Base-by-base conservation (phyloP, 164 flowering plant genomes). In the Stephania yunnanensis region DNA sequence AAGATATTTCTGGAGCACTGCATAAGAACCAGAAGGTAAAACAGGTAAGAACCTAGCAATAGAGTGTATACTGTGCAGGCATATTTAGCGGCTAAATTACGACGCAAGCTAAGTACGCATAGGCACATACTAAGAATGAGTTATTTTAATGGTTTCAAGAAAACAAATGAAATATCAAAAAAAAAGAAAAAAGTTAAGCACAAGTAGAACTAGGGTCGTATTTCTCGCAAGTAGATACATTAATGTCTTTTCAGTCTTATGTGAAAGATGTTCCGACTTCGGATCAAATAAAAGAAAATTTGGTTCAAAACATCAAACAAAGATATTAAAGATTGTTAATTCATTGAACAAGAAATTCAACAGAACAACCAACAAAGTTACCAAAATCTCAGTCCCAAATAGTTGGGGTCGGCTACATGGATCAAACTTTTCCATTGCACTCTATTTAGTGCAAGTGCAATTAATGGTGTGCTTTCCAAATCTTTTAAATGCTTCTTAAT, bases 1-100 rank as follows among this genome's bases (percentile, higher is more conserved):
- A 87, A 46, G 99, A 89, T 73, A 95, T 82, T 69, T 85, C 95
- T 55, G 99, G 99, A 75, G 93, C 94, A 84, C 99, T 95, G 85
- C 20, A 83, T 46, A 71, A 70, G 11, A 52, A 74, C 46, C 19
- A 79, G 13, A 44, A 71, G 10, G 69, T 66, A 25, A 77, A 13
- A 76, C 25, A 64, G 72, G 58, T 17, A 76, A 75, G 30, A 42
- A 13, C 22, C 66, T 20, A 13, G 64, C 20, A 50, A 30, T 22
- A 50, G 46, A 45, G 55, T 46, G 64, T 55, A 74, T 19, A 53
- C 30, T 22, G 13, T 6, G 22, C 22, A 17, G n/a, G 17, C 63
- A 55, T 55, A 55, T 55, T 17, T 5, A 55, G 19, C 53, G 8
- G 53, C 5, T 48, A 69, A 75, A 50, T 68, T 45, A 31, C n/a